Percentiles rank a stretch among this genome's conserved stretches.
Evolutionary conservation across 345 rosid species (phyloP).

Genomic region (Linum tenue): DNA sequence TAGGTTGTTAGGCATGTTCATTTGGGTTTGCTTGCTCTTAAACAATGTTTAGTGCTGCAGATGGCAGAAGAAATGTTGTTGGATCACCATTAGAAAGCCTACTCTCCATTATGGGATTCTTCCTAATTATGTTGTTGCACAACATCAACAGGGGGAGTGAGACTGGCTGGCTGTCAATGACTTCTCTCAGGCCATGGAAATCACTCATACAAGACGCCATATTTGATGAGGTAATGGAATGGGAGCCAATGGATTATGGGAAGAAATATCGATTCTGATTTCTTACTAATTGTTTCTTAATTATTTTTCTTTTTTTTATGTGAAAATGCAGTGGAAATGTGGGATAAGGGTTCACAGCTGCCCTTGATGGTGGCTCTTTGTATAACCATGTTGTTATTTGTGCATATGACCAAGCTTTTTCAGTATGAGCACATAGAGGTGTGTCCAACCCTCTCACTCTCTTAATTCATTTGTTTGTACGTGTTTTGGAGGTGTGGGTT

Average conservation of each 20-base stretch:
- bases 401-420: constrained; percentile 72
- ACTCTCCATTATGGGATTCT: no score
- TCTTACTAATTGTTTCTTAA: not conserved
- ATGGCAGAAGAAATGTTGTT: no score
- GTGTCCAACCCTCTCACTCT: not conserved
- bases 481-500: not conserved
- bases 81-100: no score
- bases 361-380: constrained; percentile 63
- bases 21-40: no score
- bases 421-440: constrained; percentile 83
- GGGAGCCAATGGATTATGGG: not conserved
- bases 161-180: constrained; percentile 42
- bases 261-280: not conserved
- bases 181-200: constrained; percentile 58
- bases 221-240: constrained; percentile 53
- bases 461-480: no score
- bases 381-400: constrained; percentile 62
- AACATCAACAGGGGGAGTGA: constrained; percentile 12
- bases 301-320: not conserved
- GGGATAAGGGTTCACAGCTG: constrained; percentile 61
- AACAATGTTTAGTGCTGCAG: no score
- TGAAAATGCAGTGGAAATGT: constrained; percentile 46
- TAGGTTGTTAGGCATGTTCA: no score
- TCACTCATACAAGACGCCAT: constrained; percentile 43
- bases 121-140: not conserved